These are phyloP conservation scores for Cadophora gregata DNA, from an alignment of 2,329 filamentous ascomycete species.

Conservation along the genomic window DNA sequence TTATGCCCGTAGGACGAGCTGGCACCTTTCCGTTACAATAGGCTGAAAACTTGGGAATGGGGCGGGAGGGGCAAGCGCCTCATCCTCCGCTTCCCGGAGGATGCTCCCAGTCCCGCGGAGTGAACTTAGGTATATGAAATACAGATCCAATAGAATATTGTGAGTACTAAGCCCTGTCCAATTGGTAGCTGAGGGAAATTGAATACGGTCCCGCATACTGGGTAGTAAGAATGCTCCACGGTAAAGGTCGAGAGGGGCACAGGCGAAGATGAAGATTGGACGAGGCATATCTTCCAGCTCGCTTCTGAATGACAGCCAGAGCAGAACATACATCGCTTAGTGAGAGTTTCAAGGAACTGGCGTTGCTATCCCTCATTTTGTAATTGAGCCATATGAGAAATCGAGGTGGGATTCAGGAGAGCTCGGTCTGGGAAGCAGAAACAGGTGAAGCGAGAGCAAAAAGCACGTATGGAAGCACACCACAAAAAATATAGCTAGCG, in stretches of 20 bases:
- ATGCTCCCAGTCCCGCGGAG: not conserved
- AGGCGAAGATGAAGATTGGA: not conserved
- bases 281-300: not conserved
- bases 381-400: not conserved
- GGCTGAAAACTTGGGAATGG: no score
- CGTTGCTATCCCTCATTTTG: not conserved
- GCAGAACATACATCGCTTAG: not conserved
- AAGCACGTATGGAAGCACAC: constrained; percentile 1
- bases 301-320: not conserved
- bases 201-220: no score
- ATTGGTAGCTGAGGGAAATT: no score
- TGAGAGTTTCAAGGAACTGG: not conserved
- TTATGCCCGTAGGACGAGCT: not conserved
- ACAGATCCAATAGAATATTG: no score
- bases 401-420: constrained; percentile 3
- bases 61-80: no score
- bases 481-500: not conserved
- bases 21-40: no score
- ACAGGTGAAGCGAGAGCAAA: not conserved
- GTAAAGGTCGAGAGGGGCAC: no score
- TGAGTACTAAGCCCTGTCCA: no score
- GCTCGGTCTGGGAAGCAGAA: not conserved
- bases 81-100: no score
- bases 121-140: no score
- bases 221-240: no score